phyloP scores from a whole-genome alignment of 2,329 filamentous ascomycete species.

The Alternaria brassicae region DNA sequence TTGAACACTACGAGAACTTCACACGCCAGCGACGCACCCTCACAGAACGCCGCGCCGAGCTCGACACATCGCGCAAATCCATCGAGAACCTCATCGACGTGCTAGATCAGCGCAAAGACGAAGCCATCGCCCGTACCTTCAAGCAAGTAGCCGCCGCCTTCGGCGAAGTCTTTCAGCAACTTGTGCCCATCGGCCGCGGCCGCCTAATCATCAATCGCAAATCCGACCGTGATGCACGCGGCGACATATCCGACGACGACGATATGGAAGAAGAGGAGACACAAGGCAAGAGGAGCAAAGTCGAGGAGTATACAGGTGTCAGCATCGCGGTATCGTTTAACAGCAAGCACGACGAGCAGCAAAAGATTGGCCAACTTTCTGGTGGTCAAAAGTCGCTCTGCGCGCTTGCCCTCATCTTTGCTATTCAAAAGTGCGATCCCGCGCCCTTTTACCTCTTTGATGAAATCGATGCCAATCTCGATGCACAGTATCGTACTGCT shows the following conservation, averaged over 20 bases:
- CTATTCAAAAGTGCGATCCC: constrained; percentile 97
- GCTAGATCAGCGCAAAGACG: constrained; percentile 93
- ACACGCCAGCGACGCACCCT: constrained; percentile 89
- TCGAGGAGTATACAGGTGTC: constrained; percentile 96
- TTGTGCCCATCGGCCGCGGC: constrained; percentile 92
- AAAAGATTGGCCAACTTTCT: constrained; percentile 94
- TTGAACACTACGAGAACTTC: constrained; percentile 98
- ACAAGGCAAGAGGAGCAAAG: constrained; percentile 49
- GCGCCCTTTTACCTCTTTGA: constrained; percentile 99
- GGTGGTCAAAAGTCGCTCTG: constrained; percentile 98
- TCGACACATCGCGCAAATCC: constrained; percentile 83
- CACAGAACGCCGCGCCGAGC: constrained; percentile 81
- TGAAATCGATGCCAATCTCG: constrained; percentile 97
- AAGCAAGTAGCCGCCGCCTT: constrained; percentile 97
- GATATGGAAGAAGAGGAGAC: constrained; percentile 57
- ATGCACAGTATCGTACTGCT: constrained; percentile 96
- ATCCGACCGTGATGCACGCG: constrained; percentile 74
- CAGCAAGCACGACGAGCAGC: constrained; percentile 97
- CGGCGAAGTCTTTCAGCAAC: constrained; percentile 88
- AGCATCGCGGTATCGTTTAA: constrained; percentile 99
- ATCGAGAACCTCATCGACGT: constrained; percentile 93
- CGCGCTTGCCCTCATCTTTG: constrained; percentile 96
- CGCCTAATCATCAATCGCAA: constrained; percentile 91
- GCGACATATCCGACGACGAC: constrained; percentile 58
- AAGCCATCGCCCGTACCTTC: constrained; percentile 97